A percentile compares a stretch with the other conserved stretches of the same genome.
Evolutionary conservation across 2,329 filamentous ascomycete genomes (phyloP).

Genomic region (Colletotrichum abscissum): DNA sequence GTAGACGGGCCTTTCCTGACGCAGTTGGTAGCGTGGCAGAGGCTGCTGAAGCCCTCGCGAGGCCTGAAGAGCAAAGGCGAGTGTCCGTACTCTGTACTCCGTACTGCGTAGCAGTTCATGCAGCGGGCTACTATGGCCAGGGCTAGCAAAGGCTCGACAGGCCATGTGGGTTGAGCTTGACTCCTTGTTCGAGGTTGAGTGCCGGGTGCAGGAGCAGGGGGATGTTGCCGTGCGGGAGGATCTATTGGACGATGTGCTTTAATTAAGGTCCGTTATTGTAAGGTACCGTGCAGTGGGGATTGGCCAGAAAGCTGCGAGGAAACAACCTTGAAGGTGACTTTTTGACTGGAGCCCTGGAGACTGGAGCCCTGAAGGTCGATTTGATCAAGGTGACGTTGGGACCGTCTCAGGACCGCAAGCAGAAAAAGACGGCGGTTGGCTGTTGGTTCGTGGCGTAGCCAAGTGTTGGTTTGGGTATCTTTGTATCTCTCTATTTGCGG

Average conservation of each 20-base stretch:
- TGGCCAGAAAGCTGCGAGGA: slow-evolving; percentile 12
- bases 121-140: slow-evolving; percentile 21
- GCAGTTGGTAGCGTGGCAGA: slow-evolving; percentile 4
- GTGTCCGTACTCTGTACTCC: neutral
- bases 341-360: neutral
- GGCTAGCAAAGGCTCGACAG: slow-evolving; percentile 31
- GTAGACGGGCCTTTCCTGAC: slow-evolving; percentile 19
- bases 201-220: slow-evolving; percentile 29
- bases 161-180: slow-evolving; percentile 30
- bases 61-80: neutral
- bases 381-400: slow-evolving; percentile 11
- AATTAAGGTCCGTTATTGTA: slow-evolving; percentile 30
- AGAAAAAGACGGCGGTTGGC: neutral
- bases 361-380: neutral
- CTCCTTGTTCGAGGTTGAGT: slow-evolving; percentile 37
- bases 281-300: slow-evolving; percentile 26
- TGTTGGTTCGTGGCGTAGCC: neutral
- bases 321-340: slow-evolving; percentile 1
- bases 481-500: neutral
- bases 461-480: neutral
- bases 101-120: slow-evolving; percentile 3
- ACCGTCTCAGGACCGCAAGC: slow-evolving; percentile 7
- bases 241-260: slow-evolving; percentile 29
- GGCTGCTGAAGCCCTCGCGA: neutral
- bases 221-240: slow-evolving; percentile 17